Base-by-base conservation (phyloP, 2,329 filamentous ascomycete species). In the Acarospora socialis region DNA sequence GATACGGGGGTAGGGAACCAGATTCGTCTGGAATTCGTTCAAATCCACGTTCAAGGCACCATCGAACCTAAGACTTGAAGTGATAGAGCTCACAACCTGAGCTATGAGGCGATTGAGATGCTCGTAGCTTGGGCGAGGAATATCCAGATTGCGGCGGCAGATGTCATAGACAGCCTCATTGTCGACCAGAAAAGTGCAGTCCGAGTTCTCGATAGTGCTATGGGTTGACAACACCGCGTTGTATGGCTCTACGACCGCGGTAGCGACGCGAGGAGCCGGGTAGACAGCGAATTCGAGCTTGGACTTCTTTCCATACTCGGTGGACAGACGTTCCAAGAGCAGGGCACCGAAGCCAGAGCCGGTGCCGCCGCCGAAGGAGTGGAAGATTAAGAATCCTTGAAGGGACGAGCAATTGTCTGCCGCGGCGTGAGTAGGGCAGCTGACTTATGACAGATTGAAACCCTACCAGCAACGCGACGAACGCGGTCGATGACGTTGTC, bases 231-330 rank as follows among this genome's bases (percentile, higher is more conserved):
- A 77, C 57, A 95, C 94, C 32, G 90, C 94, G 76, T 98, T 98
- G 77, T 98, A 98, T 39, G 90, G 90, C 76, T 98, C 90, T 44
- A 98, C 90, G 40, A 98, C 87, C 26, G 90, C 92, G 52, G 87
- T 94, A 48, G 87, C 83, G 47, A 90, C 90, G 68, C 93, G 86
- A 39, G 90, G 90, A 48, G 90, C 86, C 53, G 90, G 90, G 70
- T 98, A 98, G 55, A 98, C 86, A 54, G 84, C 93, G 73, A 98
- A 98, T 66, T 98, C 90, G 44, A 98, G 75, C 78, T 98, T 98
- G 74, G 81, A 92, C 79, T 98, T 98, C 79, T 98, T 98, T 70
- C 90, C 87, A 57, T 94, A 98, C 66, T 98, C 90, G 53, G 94
- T 82, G 21, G 90, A 95, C 41, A 98, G 77, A 58, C 90, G 87